These are phyloP conservation scores for Oryza nivara DNA, from an alignment of 176 grass and related monocot species.

Conservation along the genomic window DNA sequence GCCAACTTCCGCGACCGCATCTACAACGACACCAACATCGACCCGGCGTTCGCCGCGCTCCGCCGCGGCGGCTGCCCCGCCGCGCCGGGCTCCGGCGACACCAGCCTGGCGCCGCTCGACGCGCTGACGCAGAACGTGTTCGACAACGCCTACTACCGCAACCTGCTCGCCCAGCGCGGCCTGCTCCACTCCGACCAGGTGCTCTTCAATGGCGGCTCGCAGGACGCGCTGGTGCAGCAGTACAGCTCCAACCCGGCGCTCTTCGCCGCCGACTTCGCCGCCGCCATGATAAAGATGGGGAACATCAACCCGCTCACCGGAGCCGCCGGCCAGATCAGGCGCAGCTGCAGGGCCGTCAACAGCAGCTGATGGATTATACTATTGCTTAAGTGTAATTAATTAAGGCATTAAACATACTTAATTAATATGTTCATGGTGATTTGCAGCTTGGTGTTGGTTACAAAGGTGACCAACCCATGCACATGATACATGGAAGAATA, in stretches of 20 bases:
- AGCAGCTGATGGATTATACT: constrained; percentile 30
- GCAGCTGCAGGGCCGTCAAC: constrained; percentile 71
- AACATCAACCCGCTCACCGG: constrained; percentile 57
- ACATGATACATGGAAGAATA: constrained; percentile 12
- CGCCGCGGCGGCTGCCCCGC: constrained; percentile 41
- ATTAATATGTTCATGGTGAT: background rate
- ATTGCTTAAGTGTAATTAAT: background rate
- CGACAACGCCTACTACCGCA: constrained; percentile 70
- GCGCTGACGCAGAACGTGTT: constrained; percentile 50
- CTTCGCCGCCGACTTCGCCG: constrained; percentile 52
- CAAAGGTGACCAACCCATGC: background rate
- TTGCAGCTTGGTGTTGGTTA: background rate
- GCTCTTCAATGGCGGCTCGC: constrained; percentile 64
- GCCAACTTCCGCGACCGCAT: constrained; percentile 64
- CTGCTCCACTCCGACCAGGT: constrained; percentile 83
- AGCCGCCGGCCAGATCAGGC: constrained; percentile 53
- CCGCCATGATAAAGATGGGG: constrained; percentile 62
- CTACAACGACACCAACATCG: constrained; percentile 63
- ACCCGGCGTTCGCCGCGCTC: constrained; percentile 46
- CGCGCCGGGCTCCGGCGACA: constrained; percentile 15
- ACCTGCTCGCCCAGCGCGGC: constrained; percentile 45
- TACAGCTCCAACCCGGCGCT: constrained; percentile 11
- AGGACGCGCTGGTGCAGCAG: constrained; percentile 54
- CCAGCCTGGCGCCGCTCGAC: constrained; percentile 60
- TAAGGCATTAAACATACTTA: background rate